Base-by-base conservation (phyloP, 208 protist species). In the Strigomonas culicis region DNA sequence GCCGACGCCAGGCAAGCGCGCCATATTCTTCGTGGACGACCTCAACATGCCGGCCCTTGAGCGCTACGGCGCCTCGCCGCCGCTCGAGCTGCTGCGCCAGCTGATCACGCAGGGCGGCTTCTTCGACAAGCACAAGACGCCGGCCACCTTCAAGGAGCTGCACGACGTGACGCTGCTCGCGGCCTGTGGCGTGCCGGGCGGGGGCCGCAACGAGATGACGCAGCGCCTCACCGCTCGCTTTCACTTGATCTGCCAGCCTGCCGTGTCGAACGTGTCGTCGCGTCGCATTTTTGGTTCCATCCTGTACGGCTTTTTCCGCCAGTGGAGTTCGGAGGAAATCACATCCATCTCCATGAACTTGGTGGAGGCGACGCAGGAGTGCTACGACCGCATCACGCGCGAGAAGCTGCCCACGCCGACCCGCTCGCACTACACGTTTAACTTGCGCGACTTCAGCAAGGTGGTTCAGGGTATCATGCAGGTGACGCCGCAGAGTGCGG, bases 391-490 rank as follows among this genome's bases (percentile, higher is more conserved):
- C 55, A 98, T 99, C 58, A 82, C 85, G 10, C 31, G 50, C 21
- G 95, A 98, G 67, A 93, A 99, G 62, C 83, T 99, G 53, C 98
- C 98, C 13, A 99, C 97, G 28, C 97, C 98, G 28, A 84, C 92
- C 11, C 98, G 98, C 66, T 97, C 92, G 24, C 98, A 99, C 77
- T 99, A 99, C 86, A 99, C 97, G 10, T 99, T 99, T 84, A 99
- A 99, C 79, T 64, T 99, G 60, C 94, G 98, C 47, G 98, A 99
- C 67, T 84, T 99, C 30, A 86, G 88, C 49, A 98, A 98, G 60
- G 97, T 99, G 19, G 86, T 99, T 31, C 97, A 99, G 70, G 98
- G 96, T 34, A 78, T 99, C 51, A 94, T 98, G 82, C 94, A 97
- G 73, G 75, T 89, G 22, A 83, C 86, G 10, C 76, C 92, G 8